Conservation (phyloP, 2,329 filamentous ascomycete species). For the Colletotrichum eleusines region DNA sequence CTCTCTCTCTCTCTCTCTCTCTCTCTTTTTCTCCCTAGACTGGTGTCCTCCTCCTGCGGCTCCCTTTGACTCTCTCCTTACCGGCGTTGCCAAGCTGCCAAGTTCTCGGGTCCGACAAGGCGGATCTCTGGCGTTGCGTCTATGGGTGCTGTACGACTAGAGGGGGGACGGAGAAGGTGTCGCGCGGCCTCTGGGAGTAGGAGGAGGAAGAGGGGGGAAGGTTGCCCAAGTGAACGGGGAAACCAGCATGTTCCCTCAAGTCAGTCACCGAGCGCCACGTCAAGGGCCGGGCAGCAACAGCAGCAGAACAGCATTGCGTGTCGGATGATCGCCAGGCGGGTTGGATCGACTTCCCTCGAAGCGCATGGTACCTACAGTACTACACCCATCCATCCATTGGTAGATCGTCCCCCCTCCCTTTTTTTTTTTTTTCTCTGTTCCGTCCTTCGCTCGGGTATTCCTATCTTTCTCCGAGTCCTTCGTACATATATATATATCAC, state of each 20-base stretch:
- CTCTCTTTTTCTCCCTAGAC: too few species aligned
- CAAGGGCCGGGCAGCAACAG: neutral
- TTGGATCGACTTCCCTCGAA: constrained; percentile 3
- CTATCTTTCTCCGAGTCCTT: neutral
- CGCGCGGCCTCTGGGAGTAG: neutral
- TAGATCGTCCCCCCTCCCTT: neutral
- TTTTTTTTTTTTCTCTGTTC: neutral
- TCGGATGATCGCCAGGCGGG: constrained; percentile 3
- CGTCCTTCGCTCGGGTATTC: too few species aligned
- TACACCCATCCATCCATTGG: too few species aligned
- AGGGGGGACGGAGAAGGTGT: too few species aligned
- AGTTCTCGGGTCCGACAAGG: neutral
- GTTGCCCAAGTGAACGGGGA: neutral
- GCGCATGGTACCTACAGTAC: neutral
- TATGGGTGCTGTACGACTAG: neutral
- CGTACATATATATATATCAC: neutral
- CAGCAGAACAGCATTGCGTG: neutral
- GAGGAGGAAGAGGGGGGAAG: neutral
- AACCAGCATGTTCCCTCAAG: constrained; percentile 35
- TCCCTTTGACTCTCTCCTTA: neutral
- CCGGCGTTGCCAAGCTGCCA: neutral
- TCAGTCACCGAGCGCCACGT: too few species aligned
- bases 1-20: too few species aligned
- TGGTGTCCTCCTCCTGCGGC: too few species aligned
- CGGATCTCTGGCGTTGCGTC: neutral